Evolutionary conservation across 2,329 filamentous ascomycete species (phyloP), one percentile per base, ranked within the genome.

Genomic region (Cladosporium sp.): DNA sequence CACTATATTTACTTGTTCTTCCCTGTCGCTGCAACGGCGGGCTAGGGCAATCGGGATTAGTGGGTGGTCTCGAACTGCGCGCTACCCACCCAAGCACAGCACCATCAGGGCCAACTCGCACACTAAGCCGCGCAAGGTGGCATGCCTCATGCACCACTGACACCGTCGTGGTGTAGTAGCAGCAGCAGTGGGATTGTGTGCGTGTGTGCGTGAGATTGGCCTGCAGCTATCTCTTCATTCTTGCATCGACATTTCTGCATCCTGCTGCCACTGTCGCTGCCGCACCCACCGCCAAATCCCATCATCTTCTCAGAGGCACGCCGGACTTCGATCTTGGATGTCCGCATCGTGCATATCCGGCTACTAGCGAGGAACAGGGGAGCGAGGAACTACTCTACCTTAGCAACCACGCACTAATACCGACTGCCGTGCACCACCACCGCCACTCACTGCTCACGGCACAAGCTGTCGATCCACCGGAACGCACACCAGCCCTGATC

Each of bases 351-450:
- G 14, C 24, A 59, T 28, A 12, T 14, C 21, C 57, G 38, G 57
- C 57, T 47, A 30, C 38, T 59, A 59, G 57, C 57, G 52, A 55
- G 52, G 14, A n/a, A 32, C 36, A 44, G 36, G 57, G 30, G 38
- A n/a, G 41, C 38, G 14, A 59, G 11, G 21, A 15, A 59, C 57
- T 30, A 59, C 41, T 47, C 41, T 47, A 21, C 41, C 41, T 47
- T 21, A 47, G 41, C n/a, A 47, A 47, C 57, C 38, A 47, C 38
- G 28, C 52, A 55, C 57, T 59, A 59, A 34, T 30, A 52, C 32
- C 21, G 18, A 41, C 55, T 41, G 55, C 55, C 55, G 55, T 58
- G 55, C 55, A 58, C 55, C 32, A 34, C 55, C 30, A 58, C 55
- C 55, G 34, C 55, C 32, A 52, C 49, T 47, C 41, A 47, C 41